Evolutionary conservation across 2,329 filamentous ascomycete genomes (phyloP).

Genomic region (Curvularia hawaiiensis): DNA sequence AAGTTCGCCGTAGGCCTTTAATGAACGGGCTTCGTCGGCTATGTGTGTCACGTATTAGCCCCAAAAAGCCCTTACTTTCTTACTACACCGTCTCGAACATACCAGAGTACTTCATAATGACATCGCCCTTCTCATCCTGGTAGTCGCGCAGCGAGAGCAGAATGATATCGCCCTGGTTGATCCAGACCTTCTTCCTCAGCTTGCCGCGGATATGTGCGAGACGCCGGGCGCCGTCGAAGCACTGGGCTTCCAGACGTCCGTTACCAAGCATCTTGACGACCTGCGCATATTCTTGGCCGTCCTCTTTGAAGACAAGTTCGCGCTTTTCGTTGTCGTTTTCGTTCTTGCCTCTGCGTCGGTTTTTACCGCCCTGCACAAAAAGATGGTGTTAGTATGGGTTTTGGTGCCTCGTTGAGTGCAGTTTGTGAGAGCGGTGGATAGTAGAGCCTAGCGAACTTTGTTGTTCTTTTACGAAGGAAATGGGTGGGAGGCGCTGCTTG

Average conservation of each 20-base stretch:
- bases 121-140: conserved; percentile 91
- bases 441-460: neutral
- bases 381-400: conserved; percentile 21
- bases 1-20: conserved; percentile 97
- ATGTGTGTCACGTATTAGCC: conserved; percentile 75
- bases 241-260: conserved; percentile 88
- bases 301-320: conserved; percentile 98
- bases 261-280: conserved; percentile 96
- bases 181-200: conserved; percentile 95
- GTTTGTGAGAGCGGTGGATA: neutral
- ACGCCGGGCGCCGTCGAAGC: conserved; percentile 92
- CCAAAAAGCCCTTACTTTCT: conserved; percentile 60
- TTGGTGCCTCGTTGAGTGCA: neutral
- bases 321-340: conserved; percentile 96
- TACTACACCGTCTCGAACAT: conserved; percentile 4
- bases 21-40: conserved; percentile 84
- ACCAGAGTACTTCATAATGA: conserved; percentile 84
- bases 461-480: neutral
- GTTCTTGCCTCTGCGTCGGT: conserved; percentile 97
- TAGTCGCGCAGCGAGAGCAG: conserved; percentile 79
- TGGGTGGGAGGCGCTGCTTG: neutral
- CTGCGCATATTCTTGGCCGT: conserved; percentile 90
- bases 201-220: conserved; percentile 90
- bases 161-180: conserved; percentile 92
- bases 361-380: conserved; percentile 82